Conservation (phyloP, 2,329 filamentous ascomycete species). For the Scleromitrula shiraiana region DNA sequence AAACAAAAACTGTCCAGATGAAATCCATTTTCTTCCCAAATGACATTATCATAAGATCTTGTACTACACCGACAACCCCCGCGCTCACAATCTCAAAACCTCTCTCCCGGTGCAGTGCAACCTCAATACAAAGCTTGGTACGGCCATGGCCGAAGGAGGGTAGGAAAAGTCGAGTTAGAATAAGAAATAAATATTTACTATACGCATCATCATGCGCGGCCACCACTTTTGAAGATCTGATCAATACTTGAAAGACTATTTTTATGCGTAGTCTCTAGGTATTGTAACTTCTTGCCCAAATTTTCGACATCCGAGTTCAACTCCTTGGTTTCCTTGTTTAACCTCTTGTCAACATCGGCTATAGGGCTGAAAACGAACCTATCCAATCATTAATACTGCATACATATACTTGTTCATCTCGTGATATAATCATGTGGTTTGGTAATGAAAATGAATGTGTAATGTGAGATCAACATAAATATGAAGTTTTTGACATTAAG, state of each 20-base stretch:
- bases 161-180: not conserved
- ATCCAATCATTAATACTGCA: constrained; percentile 9
- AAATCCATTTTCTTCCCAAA: not conserved
- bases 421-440: constrained; percentile 8
- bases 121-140: not conserved
- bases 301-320: constrained; percentile 71
- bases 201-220: constrained; percentile 20
- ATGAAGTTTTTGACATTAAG: too few relatives aligned
- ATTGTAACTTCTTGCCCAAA: constrained; percentile 81
- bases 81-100: not conserved
- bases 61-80: too few relatives aligned
- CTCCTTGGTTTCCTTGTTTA: constrained; percentile 65
- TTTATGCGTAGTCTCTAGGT: constrained; percentile 89
- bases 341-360: constrained; percentile 63
- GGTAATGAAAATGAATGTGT: not conserved
- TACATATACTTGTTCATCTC: not conserved
- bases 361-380: constrained; percentile 86
- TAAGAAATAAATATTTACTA: not conserved
- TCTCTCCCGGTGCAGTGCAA: not conserved
- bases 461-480: not conserved
- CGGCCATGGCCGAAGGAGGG: not conserved
- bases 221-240: constrained; percentile 62
- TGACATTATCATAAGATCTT: not conserved
- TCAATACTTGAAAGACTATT: constrained; percentile 90
- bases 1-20: too few relatives aligned